Evolutionary conservation across 169 alveolate species (phyloP).

Genomic region (Miamiensis avidus): DNA sequence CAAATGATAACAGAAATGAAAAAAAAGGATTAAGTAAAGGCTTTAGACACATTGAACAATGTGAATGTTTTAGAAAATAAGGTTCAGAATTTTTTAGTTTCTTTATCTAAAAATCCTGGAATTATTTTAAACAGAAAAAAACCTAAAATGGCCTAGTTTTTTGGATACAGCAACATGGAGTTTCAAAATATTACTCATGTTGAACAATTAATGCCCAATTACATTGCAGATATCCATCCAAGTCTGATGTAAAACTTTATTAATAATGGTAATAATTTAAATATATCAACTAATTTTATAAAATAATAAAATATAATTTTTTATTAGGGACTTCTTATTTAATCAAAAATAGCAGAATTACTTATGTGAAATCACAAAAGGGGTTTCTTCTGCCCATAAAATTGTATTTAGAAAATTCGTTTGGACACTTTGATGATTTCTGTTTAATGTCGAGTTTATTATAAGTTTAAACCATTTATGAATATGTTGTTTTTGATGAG

Average conservation of each 20-base stretch:
- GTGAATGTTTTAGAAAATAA: background rate
- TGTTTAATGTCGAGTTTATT: background rate
- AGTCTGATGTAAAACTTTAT: conserved; percentile 16
- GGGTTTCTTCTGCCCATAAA: conserved; percentile 1
- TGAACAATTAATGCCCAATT: conserved; percentile 31
- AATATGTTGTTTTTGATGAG: conserved; percentile 10
- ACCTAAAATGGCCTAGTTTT: conserved; percentile 23
- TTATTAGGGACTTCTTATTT: background rate
- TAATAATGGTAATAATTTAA: background rate
- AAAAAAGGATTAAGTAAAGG: background rate
- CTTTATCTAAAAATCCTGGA: conserved; percentile 28
- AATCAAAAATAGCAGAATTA: background rate
- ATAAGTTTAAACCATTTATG: background rate
- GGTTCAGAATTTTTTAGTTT: background rate
- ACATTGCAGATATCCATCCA: conserved; percentile 22
- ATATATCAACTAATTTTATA: background rate
- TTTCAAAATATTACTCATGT: conserved; percentile 2
- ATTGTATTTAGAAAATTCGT: conserved; percentile 2
- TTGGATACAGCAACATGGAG: conserved; percentile 16
- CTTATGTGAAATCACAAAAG: background rate
- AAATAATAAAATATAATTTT: background rate
- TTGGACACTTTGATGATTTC: conserved; percentile 22
- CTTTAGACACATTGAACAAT: background rate
- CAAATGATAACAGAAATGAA: background rate
- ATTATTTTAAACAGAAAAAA: conserved; percentile 16